Conservation (phyloP, 2,329 filamentous ascomycete genomes). For the Fusarium sp. region DNA sequence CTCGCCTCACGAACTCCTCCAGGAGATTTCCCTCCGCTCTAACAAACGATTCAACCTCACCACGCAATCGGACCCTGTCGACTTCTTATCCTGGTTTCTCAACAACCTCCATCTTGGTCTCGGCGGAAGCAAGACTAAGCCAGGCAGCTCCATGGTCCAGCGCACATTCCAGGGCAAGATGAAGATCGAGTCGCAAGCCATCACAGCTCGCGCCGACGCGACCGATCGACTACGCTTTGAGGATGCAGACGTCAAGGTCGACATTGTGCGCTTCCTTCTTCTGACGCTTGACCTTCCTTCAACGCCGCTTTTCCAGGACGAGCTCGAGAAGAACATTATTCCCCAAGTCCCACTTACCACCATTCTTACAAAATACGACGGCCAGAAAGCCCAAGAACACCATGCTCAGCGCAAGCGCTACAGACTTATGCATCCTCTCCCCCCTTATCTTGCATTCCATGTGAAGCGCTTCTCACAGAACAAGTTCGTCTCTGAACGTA, state of each 20-base stretch:
- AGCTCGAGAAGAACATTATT: slow-evolving; percentile 94
- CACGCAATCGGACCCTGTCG: slow-evolving; percentile 91
- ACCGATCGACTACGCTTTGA: slow-evolving; percentile 92
- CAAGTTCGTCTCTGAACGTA: slow-evolving; percentile 95
- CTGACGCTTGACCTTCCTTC: slow-evolving; percentile 93
- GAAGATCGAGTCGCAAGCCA: slow-evolving; percentile 91
- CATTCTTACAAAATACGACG: slow-evolving; percentile 93
- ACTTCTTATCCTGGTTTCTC: slow-evolving; percentile 97
- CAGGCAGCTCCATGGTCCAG: slow-evolving; percentile 87
- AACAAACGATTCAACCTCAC: slow-evolving; percentile 94
- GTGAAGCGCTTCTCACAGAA: slow-evolving; percentile 97
- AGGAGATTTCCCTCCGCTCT: slow-evolving; percentile 90
- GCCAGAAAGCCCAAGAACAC: slow-evolving; percentile 85
- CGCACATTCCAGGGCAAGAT: slow-evolving; percentile 93
- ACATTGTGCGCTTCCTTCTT: slow-evolving; percentile 85
- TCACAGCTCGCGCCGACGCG: slow-evolving; percentile 89
- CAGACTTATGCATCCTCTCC: slow-evolving; percentile 87
- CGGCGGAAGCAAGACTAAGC: slow-evolving; percentile 88
- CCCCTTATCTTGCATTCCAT: slow-evolving; percentile 91
- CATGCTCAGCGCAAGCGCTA: slow-evolving; percentile 90
- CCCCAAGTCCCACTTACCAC: slow-evolving; percentile 86
- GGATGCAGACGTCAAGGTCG: slow-evolving; percentile 82
- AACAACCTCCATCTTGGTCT: slow-evolving; percentile 94
- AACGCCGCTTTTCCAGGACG: slow-evolving; percentile 94
- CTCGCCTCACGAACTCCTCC: slow-evolving; percentile 94